Conservation (phyloP, 2,329 filamentous ascomycete genomes). For the Alternaria triticina region DNA sequence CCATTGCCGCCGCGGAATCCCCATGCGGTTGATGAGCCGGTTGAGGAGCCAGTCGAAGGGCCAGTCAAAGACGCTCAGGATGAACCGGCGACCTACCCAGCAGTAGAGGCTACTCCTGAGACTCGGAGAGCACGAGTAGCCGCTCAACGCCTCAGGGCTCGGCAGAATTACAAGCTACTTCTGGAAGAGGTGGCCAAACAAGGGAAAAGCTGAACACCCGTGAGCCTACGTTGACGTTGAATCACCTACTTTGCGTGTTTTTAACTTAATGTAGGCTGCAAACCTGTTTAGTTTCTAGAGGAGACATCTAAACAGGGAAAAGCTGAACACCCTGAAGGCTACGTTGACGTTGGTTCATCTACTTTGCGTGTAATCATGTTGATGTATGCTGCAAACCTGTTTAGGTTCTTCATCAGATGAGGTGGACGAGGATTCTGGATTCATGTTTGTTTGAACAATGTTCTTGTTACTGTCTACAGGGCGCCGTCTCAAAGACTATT, state of each 20-base stretch:
- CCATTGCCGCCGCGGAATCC: background rate
- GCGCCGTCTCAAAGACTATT: background rate
- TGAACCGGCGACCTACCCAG: background rate
- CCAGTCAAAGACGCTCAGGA: background rate
- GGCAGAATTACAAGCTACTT: no score
- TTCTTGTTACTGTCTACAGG: background rate
- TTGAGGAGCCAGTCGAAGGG: background rate
- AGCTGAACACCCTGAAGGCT: background rate
- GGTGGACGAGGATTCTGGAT: background rate
- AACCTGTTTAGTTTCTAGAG: background rate
- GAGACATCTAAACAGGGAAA: no score
- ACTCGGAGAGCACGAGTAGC: background rate
- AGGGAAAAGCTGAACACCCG: background rate
- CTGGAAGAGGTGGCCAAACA: background rate
- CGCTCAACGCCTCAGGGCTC: no score
- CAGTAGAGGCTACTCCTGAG: background rate
- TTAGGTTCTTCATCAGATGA: background rate
- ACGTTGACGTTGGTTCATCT: background rate
- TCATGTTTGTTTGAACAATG: background rate
- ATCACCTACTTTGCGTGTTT: background rate
- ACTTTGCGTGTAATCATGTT: background rate
- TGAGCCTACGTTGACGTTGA: background rate
- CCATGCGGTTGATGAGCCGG: background rate
- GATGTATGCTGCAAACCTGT: background rate
- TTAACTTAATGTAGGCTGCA: background rate